Conservation (phyloP, 2,329 filamentous ascomycete genomes). For the Penicillium sp. region DNA sequence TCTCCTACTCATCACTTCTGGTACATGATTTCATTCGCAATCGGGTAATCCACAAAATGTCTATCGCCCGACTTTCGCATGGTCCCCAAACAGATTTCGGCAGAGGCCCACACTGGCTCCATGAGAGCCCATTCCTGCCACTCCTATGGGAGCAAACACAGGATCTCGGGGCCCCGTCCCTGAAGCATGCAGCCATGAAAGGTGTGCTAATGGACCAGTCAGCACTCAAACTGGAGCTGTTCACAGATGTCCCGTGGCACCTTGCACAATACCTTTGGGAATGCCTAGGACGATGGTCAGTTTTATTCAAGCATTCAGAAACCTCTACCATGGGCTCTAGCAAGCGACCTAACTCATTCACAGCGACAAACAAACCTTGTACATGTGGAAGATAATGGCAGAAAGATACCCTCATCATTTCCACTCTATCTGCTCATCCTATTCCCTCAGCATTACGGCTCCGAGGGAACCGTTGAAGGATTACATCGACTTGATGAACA, state of each 20-base stretch:
- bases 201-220: constrained; percentile 35
- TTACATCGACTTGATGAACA: constrained; percentile 36
- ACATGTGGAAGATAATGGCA: constrained; percentile 44
- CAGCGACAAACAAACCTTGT: constrained; percentile 36
- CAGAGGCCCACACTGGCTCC: constrained; percentile 34
- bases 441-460: constrained; percentile 27
- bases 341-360: neutral
- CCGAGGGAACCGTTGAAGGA: constrained; percentile 30
- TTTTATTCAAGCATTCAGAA: neutral
- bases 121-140: constrained; percentile 36
- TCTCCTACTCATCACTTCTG: neutral
- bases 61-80: constrained; percentile 8
- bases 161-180: constrained; percentile 26
- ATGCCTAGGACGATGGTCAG: constrained; percentile 34
- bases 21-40: neutral
- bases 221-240: constrained; percentile 30
- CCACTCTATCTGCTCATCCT: constrained; percentile 23
- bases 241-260: constrained; percentile 37
- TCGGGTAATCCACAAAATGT: neutral
- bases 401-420: constrained; percentile 37
- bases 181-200: constrained; percentile 35
- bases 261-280: constrained; percentile 40
- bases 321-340: neutral
- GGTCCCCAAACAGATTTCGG: constrained; percentile 6
- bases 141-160: constrained; percentile 24